These are phyloP conservation scores for Leccinellum albellum DNA, from an alignment of 768 basidiomycete genomes.

Conservation along the genomic window DNA sequence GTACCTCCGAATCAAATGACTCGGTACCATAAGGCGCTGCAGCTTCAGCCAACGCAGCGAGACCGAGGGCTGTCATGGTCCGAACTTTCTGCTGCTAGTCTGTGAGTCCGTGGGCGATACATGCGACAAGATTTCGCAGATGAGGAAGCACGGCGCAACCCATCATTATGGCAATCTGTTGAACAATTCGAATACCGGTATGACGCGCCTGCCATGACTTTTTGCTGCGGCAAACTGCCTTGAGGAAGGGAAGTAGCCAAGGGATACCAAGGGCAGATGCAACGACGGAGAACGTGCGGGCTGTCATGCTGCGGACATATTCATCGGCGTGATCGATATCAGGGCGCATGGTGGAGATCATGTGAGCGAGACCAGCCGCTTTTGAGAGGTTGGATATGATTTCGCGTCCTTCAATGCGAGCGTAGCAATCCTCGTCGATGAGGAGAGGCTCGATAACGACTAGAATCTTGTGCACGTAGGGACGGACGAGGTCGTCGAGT, in stretches of 20 bases:
- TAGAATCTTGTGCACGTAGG: constrained; percentile 98
- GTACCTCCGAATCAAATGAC: constrained; percentile 96
- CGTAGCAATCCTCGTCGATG: constrained; percentile 97
- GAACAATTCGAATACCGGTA: constrained; percentile 98
- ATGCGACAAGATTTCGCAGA: constrained; percentile 92
- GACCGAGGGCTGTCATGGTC: constrained; percentile 73
- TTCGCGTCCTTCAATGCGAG: constrained; percentile 96
- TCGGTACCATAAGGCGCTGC: constrained; percentile 99
- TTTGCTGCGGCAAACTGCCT: constrained; percentile 97
- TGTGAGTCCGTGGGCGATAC: constrained; percentile 79
- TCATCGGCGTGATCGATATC: constrained; percentile 99
- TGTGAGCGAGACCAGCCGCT: constrained; percentile 97
- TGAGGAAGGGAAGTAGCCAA: constrained; percentile 94
- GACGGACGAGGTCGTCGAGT: constrained; percentile 96
- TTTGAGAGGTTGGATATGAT: constrained; percentile 99
- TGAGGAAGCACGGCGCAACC: constrained; percentile 97
- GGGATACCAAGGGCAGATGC: constrained; percentile 98
- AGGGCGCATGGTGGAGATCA: constrained; percentile 99
- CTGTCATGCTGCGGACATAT: constrained; percentile 98
- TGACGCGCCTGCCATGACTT: constrained; percentile 99
- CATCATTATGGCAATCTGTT: constrained; percentile 99
- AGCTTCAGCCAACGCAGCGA: constrained; percentile 94
- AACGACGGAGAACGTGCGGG: constrained; percentile 97
- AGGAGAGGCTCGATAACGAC: constrained; percentile 99
- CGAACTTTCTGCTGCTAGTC: constrained; percentile 80